These are phyloP conservation scores for Russula olivacea DNA, from an alignment of 768 basidiomycete genomes.

Conservation along the genomic window DNA sequence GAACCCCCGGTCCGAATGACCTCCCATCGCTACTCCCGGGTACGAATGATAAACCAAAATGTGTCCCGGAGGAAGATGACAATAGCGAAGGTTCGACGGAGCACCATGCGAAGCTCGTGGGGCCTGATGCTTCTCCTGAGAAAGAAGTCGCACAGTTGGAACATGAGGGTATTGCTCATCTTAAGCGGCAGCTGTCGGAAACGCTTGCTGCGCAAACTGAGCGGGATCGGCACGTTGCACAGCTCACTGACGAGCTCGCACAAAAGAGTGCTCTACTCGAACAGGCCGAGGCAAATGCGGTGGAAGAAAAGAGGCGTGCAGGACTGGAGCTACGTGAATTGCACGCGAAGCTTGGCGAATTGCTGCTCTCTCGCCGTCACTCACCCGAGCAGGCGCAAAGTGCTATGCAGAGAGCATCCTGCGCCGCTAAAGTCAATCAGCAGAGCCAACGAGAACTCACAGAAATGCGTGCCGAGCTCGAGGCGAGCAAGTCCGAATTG, in stretches of 20 bases:
- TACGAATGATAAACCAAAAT: conserved; percentile 21
- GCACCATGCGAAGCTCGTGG: conserved; percentile 65
- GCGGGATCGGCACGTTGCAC: conserved; percentile 64
- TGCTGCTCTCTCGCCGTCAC: conserved; percentile 55
- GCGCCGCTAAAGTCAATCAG: no score
- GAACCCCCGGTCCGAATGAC: conserved; percentile 37
- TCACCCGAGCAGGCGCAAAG: no score
- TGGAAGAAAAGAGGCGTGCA: no score
- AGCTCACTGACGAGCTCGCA: conserved; percentile 63
- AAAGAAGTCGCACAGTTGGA: conserved; percentile 65
- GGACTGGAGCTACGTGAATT: no score
- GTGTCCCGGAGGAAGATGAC: conserved; percentile 47
- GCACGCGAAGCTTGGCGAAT: conserved; percentile 47
- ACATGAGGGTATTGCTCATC: conserved; percentile 44
- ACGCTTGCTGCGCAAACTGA: conserved; percentile 43
- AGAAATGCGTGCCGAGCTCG: no score
- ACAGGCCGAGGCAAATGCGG: conserved; percentile 36
- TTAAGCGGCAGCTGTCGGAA: conserved; percentile 44
- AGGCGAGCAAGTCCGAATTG: no score
- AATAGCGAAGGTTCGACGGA: conserved; percentile 46
- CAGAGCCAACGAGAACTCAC: no score
- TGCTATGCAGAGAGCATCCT: no score
- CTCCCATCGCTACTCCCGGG: conserved; percentile 33
- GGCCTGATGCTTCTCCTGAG: conserved; percentile 58
- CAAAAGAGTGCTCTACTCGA: conserved; percentile 68